phyloP scores from a whole-genome alignment of 1,139 yeast species.

The Blastobotrys illinoisensis region DNA sequence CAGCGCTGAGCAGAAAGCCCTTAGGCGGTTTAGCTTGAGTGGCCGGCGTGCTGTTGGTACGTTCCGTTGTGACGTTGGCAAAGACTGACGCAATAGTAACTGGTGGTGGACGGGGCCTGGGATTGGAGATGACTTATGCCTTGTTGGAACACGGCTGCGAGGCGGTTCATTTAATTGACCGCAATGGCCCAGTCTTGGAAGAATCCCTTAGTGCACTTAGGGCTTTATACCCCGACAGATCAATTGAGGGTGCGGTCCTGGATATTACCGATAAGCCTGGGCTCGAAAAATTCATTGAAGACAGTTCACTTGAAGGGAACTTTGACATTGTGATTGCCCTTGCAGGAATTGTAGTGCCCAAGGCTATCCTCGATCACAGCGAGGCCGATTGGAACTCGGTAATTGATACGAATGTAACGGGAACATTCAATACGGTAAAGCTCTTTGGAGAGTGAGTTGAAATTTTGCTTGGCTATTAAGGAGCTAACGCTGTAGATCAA shows the following conservation, averaged over 20 bases:
- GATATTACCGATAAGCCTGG: conserved; percentile 4
- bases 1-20: conserved; percentile 8
- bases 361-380: background rate
- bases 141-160: conserved; percentile 13
- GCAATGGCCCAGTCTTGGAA: background rate
- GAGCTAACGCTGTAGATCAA: conserved; percentile 31
- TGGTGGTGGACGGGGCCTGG: conserved; percentile 15
- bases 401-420: conserved; percentile 33
- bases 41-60: conserved; percentile 13
- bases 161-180: conserved; percentile 9
- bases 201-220: conserved; percentile 2
- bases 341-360: conserved; percentile 8
- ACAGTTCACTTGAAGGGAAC: background rate
- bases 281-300: conserved; percentile 4
- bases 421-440: conserved; percentile 28
- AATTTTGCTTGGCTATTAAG: no score
- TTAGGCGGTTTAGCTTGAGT: conserved; percentile 9
- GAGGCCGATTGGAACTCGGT: conserved; percentile 1
- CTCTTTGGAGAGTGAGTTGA: conserved; percentile 9
- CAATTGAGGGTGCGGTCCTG: conserved; percentile 3
- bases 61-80: background rate
- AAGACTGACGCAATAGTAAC: conserved; percentile 1
- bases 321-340: conserved; percentile 9
- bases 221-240: conserved; percentile 8
- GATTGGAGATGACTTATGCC: conserved; percentile 14